Percentiles rank a stretch among this genome's conserved stretches.
phyloP scores from a whole-genome alignment of 495 filamentous ascomycete species.

The Neurospora africana region DNA sequence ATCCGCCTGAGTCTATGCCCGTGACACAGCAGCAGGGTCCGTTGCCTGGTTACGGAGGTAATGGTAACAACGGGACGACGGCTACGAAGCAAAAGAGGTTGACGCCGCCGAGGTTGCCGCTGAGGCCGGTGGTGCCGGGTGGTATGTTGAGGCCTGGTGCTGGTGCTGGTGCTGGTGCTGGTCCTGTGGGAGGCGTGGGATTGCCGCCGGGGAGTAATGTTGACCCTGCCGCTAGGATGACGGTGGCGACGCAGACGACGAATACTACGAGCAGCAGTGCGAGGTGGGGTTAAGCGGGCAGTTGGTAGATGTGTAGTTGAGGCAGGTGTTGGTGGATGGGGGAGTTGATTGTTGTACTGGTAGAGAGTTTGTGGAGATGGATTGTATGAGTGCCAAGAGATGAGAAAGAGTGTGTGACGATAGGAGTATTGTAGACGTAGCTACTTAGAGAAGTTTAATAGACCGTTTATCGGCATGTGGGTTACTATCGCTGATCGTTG shows the following conservation, averaged over 20 bases:
- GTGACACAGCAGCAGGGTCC: background rate
- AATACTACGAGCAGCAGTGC: background rate
- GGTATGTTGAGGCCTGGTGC: background rate
- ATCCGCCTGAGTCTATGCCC: background rate
- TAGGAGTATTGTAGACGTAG: background rate
- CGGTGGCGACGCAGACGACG: background rate
- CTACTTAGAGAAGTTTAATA: background rate
- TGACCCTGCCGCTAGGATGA: background rate
- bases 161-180: background rate
- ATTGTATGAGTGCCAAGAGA: background rate
- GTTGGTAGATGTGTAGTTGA: background rate
- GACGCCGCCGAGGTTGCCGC: background rate
- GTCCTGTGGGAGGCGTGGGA: background rate
- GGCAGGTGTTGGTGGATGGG: background rate
- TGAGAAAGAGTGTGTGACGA: background rate
- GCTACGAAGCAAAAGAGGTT: background rate
- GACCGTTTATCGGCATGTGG: background rate
- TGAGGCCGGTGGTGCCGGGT: background rate
- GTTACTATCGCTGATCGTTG: background rate
- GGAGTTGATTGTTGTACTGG: background rate
- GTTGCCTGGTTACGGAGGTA: background rate
- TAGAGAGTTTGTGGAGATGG: background rate
- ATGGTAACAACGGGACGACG: background rate
- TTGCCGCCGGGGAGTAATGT: background rate
- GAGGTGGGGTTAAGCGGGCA: background rate